Percentiles rank a stretch among this genome's conserved stretches.
These are phyloP conservation scores for Breviolum minutum DNA, from an alignment of 73 alveolate genomes.

Conservation along the genomic window DNA sequence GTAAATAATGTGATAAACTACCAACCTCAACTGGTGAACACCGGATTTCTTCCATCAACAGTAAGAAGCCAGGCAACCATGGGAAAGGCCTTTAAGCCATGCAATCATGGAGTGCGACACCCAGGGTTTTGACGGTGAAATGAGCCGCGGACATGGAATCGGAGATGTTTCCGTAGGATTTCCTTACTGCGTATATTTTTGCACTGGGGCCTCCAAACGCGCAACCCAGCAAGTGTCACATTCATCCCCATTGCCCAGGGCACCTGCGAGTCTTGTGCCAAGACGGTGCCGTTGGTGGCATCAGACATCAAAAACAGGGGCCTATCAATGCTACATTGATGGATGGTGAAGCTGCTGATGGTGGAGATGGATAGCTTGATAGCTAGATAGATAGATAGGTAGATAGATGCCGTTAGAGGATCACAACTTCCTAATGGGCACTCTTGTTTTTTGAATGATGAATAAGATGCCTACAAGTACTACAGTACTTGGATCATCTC, in stretches of 20 bases:
- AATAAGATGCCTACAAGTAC: not conserved
- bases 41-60: no score
- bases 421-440: not conserved
- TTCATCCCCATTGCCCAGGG: not conserved
- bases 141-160: not conserved
- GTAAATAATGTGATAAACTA: no score
- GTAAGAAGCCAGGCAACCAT: conserved; percentile 1
- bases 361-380: no score
- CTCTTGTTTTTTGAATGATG: not conserved
- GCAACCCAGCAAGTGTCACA: no score
- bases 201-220: no score
- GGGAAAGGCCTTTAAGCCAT: conserved; percentile 54
- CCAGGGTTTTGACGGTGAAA: not conserved
- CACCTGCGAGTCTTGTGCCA: conserved; percentile 31
- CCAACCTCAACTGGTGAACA: no score
- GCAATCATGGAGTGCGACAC: conserved; percentile 1
- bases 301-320: not conserved
- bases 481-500: no score
- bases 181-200: no score
- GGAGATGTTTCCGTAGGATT: not conserved
- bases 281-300: not conserved
- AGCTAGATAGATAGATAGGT: no score
- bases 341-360: no score
- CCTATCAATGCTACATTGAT: no score
- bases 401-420: no score